Percentiles rank a stretch among this genome's conserved stretches.
Conservation (phyloP, 805 yeast species). For the Candida adriatica region DNA sequence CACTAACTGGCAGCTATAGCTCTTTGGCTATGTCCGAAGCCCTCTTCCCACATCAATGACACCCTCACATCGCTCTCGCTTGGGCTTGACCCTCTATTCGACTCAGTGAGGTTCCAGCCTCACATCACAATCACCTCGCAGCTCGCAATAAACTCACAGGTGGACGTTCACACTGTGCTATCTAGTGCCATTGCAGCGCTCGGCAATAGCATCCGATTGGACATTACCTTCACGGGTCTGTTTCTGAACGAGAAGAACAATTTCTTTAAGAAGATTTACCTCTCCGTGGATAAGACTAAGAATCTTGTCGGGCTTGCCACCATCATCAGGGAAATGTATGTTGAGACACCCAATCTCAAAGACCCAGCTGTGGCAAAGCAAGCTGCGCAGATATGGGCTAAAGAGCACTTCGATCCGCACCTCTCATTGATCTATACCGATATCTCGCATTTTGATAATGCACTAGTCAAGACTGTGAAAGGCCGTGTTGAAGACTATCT, state of each 20-base stretch:
- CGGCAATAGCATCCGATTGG: conserved; percentile 8
- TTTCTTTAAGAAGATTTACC: conserved; percentile 20
- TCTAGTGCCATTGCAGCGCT: conserved; percentile 55
- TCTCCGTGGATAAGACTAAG: conserved; percentile 15
- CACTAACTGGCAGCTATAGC: no score
- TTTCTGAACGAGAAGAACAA: conserved; percentile 12
- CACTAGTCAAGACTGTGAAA: conserved; percentile 54
- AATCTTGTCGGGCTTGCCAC: conserved; percentile 30
- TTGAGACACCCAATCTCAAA: conserved; percentile 32
- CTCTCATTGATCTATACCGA: conserved; percentile 64
- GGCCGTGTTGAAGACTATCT: conserved; percentile 62
- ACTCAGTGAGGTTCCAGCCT: conserved; percentile 64
- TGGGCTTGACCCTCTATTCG: conserved; percentile 65
- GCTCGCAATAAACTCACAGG: conserved; percentile 40
- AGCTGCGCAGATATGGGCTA: conserved; percentile 52
- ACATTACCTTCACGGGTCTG: conserved; percentile 12
- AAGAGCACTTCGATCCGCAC: conserved; percentile 60
- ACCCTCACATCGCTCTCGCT: conserved; percentile 51
- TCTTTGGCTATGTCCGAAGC: conserved; percentile 70
- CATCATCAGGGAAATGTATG: conserved; percentile 51
- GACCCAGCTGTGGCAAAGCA: conserved; percentile 27
- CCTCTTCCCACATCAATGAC: conserved; percentile 45
- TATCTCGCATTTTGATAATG: conserved; percentile 58
- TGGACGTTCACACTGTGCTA: conserved; percentile 53
- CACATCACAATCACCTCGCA: conserved; percentile 72